phyloP scores from a whole-genome alignment of 306 rosid genomes.

The Fagus crenata region DNA sequence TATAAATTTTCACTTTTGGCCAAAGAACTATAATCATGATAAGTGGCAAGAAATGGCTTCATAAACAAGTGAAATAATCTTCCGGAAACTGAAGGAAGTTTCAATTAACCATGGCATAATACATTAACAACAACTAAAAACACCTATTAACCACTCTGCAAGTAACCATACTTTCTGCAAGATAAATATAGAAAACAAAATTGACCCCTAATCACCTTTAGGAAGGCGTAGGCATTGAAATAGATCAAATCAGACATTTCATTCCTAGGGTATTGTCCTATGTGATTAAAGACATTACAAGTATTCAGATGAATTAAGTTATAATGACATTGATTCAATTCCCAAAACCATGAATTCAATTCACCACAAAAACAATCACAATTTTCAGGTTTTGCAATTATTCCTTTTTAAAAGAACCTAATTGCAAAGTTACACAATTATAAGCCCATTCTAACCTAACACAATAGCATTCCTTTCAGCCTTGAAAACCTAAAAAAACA shows the following conservation, averaged over 20 bases:
- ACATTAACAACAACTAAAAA: not conserved
- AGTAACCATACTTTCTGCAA: not conserved
- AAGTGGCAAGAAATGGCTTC: not conserved
- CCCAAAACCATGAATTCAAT: not conserved
- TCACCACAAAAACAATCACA: not conserved
- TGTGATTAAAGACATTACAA: not conserved
- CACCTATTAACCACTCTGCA: not conserved
- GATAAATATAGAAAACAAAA: not conserved
- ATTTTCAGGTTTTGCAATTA: not conserved
- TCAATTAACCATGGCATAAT: not conserved
- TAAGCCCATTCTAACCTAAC: conserved; percentile 10
- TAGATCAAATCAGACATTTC: not conserved
- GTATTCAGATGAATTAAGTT: not conserved
- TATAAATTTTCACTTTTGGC: not conserved
- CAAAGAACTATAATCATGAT: not conserved
- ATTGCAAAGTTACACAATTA: not conserved
- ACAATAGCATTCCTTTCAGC: not conserved
- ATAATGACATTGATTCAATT: not conserved
- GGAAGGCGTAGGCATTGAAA: not conserved
- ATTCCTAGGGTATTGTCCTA: not conserved
- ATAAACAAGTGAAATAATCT: not conserved
- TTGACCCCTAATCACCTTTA: not conserved
- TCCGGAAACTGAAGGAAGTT: not conserved
- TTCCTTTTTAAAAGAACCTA: not conserved
- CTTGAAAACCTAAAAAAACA: not conserved